Base-by-base conservation (phyloP, 352 stramenopile species). In the Pseudoperonospora humuli region DNA sequence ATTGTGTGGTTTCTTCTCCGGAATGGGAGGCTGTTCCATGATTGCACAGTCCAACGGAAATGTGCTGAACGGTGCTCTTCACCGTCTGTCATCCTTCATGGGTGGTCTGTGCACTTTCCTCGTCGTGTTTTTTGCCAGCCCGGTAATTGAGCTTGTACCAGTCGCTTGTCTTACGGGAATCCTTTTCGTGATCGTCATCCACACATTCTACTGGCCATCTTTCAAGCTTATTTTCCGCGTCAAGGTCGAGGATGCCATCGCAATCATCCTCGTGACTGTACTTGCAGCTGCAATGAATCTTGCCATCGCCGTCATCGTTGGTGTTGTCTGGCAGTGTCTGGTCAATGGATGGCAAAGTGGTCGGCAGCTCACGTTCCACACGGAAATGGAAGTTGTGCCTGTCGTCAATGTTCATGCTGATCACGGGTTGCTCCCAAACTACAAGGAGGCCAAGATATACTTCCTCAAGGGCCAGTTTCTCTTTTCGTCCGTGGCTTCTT, bases 21-120 rank as follows among this genome's bases (percentile, higher is more conserved):
- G 84, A 27, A 97, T 97, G 75, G 94, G 90, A 43, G 93, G 92
- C 21, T 96, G 90, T 56, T 95, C 88, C 7, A 91, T 97, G 50
- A 96, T 98, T 38, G 94, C 91, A 3, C 94, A 95, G 69, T 94
- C 82, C 1, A 93, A 82, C 9, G 85, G 88, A 27, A 96, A 95
- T 45, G 72, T 95, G 25, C 54, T 93, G 37, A 94, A 94, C 59
- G 86, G 86, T 32, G 86, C 65, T 2, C 64, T 65, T 18, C 64
- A 78, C 44, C 70, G 86, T 1, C 49, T 96, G 1, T 89, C 72
- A 23, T 71, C 69, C 2, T 77, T 86, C 19, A 55, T 85, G 17
- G 51, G 75, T 20, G 85, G 67, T 2, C n/a, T 95, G 13, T 57
- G 42, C 13, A 86, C 67, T 2, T 84, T 86, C 40, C 38, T 71